Evolutionary conservation across 768 basidiomycete genomes (phyloP).

Genomic region (Mycena epipterygia): DNA sequence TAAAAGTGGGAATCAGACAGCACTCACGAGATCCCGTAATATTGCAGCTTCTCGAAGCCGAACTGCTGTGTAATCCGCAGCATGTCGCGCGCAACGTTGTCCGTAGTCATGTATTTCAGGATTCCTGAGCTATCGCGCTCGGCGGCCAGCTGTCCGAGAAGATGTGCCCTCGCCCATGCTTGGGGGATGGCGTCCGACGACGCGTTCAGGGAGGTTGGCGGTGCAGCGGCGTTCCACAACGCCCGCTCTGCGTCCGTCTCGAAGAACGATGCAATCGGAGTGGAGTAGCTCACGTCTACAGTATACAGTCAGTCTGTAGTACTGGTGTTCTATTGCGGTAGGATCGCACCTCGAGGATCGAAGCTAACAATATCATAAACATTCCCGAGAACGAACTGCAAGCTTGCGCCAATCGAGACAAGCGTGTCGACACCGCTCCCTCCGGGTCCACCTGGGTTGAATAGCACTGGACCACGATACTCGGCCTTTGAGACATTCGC

Average conservation of each 20-base stretch:
- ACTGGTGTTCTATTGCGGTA: no score
- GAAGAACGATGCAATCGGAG: constrained; percentile 30
- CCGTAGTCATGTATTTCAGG: constrained; percentile 52
- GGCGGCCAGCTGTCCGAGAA: constrained; percentile 49
- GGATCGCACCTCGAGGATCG: constrained; percentile 31
- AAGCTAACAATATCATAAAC: constrained; percentile 29
- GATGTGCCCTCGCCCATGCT: constrained; percentile 49
- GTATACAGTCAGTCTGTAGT: neutral
- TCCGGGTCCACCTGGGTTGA: constrained; percentile 33
- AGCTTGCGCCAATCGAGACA: neutral
- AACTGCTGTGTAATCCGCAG: constrained; percentile 49
- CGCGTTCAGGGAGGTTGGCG: constrained; percentile 37
- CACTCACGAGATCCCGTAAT: constrained; percentile 47
- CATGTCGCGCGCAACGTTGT: constrained; percentile 57
- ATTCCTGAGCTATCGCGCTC: constrained; percentile 45
- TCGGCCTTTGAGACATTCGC: neutral
- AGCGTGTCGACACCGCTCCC: constrained; percentile 26
- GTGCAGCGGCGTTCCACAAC: constrained; percentile 20
- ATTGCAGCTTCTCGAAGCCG: constrained; percentile 48
- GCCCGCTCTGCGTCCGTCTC: constrained; percentile 24
- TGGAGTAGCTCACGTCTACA: constrained; percentile 25
- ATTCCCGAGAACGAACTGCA: constrained; percentile 9
- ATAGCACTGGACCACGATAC: constrained; percentile 23
- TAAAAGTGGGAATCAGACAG: neutral
- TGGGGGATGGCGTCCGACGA: constrained; percentile 44